Evolutionary conservation across 164 flowering plant species (phyloP).

Genomic region (Stephania cephalantha): DNA sequence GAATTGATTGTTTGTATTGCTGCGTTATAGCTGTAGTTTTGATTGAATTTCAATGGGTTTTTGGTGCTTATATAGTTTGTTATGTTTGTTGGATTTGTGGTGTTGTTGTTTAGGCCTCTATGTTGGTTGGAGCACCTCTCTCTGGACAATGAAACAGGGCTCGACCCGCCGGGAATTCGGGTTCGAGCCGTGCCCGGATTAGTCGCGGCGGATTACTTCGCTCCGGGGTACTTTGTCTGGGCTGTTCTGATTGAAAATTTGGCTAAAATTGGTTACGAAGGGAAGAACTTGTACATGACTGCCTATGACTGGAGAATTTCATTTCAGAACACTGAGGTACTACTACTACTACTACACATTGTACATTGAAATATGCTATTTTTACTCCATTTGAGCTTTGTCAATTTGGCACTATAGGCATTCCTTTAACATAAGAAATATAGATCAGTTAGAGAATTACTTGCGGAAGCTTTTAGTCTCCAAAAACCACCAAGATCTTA

Average conservation of each 20-base stretch:
- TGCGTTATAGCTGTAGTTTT: background rate
- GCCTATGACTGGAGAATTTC: constrained; percentile 77
- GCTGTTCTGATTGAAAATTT: constrained; percentile 65
- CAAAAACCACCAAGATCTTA: no score
- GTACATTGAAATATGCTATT: no score
- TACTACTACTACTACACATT: background rate
- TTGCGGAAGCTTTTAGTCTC: no score
- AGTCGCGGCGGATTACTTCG: constrained; percentile 69
- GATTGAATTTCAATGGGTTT: no score
- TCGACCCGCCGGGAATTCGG: constrained; percentile 73
- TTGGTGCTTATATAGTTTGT: no score
- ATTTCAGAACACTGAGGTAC: constrained; percentile 76
- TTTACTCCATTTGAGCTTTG: no score
- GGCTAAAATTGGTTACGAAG: constrained; percentile 68
- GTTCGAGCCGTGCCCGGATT: constrained; percentile 68
- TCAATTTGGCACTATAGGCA: no score
- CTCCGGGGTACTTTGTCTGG: constrained; percentile 78
- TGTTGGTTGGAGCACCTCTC: constrained; percentile 81
- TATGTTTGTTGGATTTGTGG: background rate
- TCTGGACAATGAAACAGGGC: constrained; percentile 63
- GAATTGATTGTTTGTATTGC: background rate
- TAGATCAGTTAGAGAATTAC: no score
- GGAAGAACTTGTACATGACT: constrained; percentile 69
- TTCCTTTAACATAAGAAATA: no score
- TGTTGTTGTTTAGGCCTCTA: constrained; percentile 40